Base-by-base conservation (phyloP, 2,329 filamentous ascomycete species). In the Delphinella strobiligena region DNA sequence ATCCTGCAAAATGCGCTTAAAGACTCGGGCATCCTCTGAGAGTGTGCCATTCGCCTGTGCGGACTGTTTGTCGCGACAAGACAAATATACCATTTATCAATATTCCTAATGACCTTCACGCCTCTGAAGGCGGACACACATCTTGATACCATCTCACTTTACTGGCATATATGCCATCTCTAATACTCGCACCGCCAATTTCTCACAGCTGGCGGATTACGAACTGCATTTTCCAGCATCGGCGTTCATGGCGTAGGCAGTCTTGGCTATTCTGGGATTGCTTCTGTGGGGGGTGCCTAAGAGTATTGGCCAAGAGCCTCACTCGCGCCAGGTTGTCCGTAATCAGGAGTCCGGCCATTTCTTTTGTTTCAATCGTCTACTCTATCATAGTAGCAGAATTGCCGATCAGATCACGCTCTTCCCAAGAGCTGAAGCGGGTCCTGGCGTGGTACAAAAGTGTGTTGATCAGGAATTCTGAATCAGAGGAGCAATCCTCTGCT, bases 1-100 rank as follows among this genome's bases (percentile, higher is more conserved):
- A 98, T 98, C 55, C 68, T 98, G 51, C 93, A 96, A 63, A 98
- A 98, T 60, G 91, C 91, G 35, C 74, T 98, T 51, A 95, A 93
- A 66, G 91, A 98, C 62, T 96, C 91, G 16, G 91, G 91, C 51
- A 96, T 98, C 61, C 76, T 98, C 52, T 70, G 50, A 52, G 15
- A 12, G 5, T 31, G 12, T 27, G 7, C 12, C 22, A 27, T 7
- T 27, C 22, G 22, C 22, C 12, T 27, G n/a, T 12, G 7, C 22
- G 12, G 12, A 7, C 7, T 27, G 22, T 27, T 12, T 27, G 22
- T 27, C 22, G 12, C 22, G 22, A 27, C 22, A 12, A 27, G n/a
- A 33, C 31, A 33, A 33, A 7, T 8, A 5, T 33, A 33, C 31
- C 7, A 5, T 14, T 7, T 33, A 33, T 8, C 31, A n/a, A 5